Percentiles rank a stretch among this genome's conserved stretches.
Conservation (phyloP, 2,329 filamentous ascomycete genomes). For the Albophoma yamanashiensis region DNA sequence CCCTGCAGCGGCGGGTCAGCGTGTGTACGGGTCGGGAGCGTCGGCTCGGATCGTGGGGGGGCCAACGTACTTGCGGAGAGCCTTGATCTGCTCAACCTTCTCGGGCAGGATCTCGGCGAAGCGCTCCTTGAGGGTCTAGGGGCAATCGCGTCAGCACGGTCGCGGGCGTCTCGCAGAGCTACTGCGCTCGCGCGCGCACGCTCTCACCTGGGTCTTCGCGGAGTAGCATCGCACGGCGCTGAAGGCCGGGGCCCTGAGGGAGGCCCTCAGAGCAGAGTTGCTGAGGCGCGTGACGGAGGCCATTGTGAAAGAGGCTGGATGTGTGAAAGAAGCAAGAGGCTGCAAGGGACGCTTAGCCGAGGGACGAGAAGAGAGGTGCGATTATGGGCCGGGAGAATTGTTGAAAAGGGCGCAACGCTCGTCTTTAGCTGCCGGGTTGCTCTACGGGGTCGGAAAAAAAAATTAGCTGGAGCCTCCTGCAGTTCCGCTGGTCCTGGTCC, state of each 20-base stretch:
- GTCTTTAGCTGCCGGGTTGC: conserved; percentile 2
- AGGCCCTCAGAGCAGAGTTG: conserved; percentile 71
- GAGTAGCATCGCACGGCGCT: conserved; percentile 86
- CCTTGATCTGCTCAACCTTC: conserved; percentile 99
- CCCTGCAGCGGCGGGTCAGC: conserved; percentile 40
- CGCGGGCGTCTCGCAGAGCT: background rate
- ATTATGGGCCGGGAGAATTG: conserved; percentile 14
- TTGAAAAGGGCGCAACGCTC: conserved; percentile 23
- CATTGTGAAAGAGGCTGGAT: conserved; percentile 43
- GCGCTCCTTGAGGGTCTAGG: conserved; percentile 90
- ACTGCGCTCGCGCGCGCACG: background rate
- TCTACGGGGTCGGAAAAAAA: conserved; percentile 7
- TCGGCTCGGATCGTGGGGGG: background rate
- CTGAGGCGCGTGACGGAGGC: conserved; percentile 73
- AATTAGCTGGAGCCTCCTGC: conserved; percentile 2
- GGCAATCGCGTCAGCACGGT: conserved; percentile 1
- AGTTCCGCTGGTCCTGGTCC: background rate
- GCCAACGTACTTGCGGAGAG: conserved; percentile 79
- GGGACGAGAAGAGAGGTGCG: conserved; percentile 21
- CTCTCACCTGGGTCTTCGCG: conserved; percentile 79
- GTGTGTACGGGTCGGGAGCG: background rate
- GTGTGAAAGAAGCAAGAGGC: conserved; percentile 3
- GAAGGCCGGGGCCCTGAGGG: conserved; percentile 60
- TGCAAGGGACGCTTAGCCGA: conserved; percentile 12
- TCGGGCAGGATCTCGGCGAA: conserved; percentile 92